phyloP scores from a whole-genome alignment of 305 asterid species.

The Ilex paraguariensis region DNA sequence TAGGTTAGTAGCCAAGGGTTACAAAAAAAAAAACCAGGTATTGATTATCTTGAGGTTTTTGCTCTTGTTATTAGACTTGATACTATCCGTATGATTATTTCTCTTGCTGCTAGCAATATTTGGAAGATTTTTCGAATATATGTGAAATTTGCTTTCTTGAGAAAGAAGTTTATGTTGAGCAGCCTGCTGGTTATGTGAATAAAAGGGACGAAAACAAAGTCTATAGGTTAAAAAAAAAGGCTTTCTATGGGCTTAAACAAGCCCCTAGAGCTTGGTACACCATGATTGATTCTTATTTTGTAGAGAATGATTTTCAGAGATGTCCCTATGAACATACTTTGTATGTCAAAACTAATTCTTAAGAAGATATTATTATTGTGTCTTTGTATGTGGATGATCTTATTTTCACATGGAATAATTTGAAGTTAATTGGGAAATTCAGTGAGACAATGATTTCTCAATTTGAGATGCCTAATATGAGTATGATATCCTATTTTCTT shows the following conservation, averaged over 20 bases:
- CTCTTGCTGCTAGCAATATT: no score
- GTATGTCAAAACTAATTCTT: background rate
- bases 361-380: background rate
- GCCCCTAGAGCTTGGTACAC: no score
- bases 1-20: no score
- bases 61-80: no score
- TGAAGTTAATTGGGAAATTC: background rate
- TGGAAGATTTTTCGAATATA: no score
- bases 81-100: no score
- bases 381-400: slow-evolving; percentile 1
- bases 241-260: background rate
- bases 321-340: background rate
- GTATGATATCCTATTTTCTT: background rate
- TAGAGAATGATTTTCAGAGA: background rate
- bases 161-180: background rate
- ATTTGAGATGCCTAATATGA: background rate
- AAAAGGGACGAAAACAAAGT: background rate
- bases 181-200: background rate
- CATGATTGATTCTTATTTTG: no score
- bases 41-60: no score
- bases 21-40: no score
- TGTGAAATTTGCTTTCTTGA: background rate
- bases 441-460: background rate
- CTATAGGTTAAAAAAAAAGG: background rate
- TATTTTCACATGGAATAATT: background rate